Conservation (phyloP, 2,329 filamentous ascomycete species). For the Neodidymelliopsis sp. region DNA sequence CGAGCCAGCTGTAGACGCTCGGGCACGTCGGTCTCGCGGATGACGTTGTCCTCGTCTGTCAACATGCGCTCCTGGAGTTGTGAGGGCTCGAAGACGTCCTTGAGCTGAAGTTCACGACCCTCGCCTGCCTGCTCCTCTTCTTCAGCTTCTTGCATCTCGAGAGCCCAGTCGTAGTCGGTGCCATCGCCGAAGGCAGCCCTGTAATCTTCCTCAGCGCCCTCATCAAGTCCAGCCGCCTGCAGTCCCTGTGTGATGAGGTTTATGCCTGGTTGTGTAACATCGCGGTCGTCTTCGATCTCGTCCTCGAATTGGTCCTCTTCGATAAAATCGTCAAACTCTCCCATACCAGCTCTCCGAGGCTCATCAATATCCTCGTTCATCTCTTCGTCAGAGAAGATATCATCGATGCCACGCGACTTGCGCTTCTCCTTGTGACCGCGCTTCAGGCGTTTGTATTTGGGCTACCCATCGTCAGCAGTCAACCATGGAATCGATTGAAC, state of each 20-base stretch:
- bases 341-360: conserved; percentile 40
- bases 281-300: conserved; percentile 85
- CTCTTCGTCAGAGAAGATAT: conserved; percentile 96
- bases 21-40: conserved; percentile 86
- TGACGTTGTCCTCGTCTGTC: conserved; percentile 92
- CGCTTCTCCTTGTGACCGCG: conserved; percentile 79
- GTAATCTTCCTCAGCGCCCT: conserved; percentile 94
- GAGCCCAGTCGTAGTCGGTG: conserved; percentile 93
- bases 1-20: conserved; percentile 94
- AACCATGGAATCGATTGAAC: conserved; percentile 3
- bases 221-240: conserved; percentile 85
- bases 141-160: conserved; percentile 86
- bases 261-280: conserved; percentile 82
- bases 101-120: conserved; percentile 87
- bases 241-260: conserved; percentile 73
- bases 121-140: conserved; percentile 78
- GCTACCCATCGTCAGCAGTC: conserved; percentile 57
- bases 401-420: conserved; percentile 75
- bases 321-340: conserved; percentile 77
- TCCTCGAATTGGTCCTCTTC: conserved; percentile 84
- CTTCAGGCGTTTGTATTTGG: conserved; percentile 96
- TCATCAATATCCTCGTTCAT: conserved; percentile 66
- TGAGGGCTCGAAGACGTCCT: conserved; percentile 97
- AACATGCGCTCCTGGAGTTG: conserved; percentile 93
- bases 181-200: conserved; percentile 94